phyloP scores from a whole-genome alignment of 768 basidiomycete species.

The Auriculariales sp. region DNA sequence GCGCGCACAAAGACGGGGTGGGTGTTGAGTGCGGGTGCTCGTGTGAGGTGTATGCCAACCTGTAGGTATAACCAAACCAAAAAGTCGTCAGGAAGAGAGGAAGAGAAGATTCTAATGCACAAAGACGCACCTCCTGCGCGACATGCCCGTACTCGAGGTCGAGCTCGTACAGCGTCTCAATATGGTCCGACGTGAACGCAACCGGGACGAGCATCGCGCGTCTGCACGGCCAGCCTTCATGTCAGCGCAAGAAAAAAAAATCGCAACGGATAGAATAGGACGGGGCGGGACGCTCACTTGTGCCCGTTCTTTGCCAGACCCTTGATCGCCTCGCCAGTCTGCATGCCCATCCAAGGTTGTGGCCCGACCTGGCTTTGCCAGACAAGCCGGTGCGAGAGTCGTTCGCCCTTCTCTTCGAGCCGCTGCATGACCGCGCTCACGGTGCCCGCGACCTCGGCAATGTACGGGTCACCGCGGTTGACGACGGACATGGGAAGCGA shows the following conservation, averaged over 20 bases:
- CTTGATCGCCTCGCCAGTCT: constrained; percentile 84
- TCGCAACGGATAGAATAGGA: constrained; percentile 23
- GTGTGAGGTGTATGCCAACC: constrained; percentile 83
- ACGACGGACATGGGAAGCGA: constrained; percentile 97
- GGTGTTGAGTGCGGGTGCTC: constrained; percentile 85
- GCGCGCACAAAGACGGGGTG: constrained; percentile 94
- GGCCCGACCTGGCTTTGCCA: constrained; percentile 99
- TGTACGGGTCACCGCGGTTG: constrained; percentile 96
- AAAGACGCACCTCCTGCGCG: constrained; percentile 62
- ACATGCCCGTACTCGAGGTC: constrained; percentile 89
- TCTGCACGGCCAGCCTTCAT: constrained; percentile 20
- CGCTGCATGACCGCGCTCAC: constrained; percentile 89
- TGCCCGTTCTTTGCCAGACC: constrained; percentile 62
- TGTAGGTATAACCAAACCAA: constrained; percentile 17
- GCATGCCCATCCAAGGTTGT: constrained; percentile 95
- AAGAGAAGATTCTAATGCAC: not conserved
- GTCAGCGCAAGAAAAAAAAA: not conserved
- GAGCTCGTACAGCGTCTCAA: constrained; percentile 94
- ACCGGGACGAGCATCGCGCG: constrained; percentile 65
- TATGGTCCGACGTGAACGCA: constrained; percentile 98
- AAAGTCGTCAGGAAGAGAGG: not conserved
- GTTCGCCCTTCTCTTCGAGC: constrained; percentile 19
- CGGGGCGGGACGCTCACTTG: constrained; percentile 35
- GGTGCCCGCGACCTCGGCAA: constrained; percentile 87
- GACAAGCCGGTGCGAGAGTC: constrained; percentile 60